Percentiles rank a stretch among this genome's conserved stretches.
phyloP scores from a whole-genome alignment of 441 rosid genomes.

The Pelargonium cotyledonis region DNA sequence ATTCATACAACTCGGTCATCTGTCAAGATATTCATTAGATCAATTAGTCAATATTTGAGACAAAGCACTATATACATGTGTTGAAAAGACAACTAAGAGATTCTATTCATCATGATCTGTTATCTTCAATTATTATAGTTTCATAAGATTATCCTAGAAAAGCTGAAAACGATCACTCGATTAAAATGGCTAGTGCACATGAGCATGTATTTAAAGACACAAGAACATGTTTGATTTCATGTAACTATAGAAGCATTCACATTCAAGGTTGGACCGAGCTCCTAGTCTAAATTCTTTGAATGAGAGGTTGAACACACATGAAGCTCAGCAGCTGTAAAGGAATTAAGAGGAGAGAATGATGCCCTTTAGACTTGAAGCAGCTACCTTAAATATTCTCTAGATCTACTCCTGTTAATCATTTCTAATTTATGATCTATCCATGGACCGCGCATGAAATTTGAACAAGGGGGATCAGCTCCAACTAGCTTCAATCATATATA shows the following conservation, averaged over 20 bases:
- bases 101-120: background rate
- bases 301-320: too few species aligned
- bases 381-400: too few species aligned
- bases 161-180: background rate
- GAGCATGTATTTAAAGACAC: background rate
- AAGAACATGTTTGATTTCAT: background rate
- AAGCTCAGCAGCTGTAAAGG: too few species aligned
- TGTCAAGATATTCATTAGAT: slow-evolving; percentile 31
- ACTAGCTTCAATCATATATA: background rate
- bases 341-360: too few species aligned
- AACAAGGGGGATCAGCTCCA: background rate
- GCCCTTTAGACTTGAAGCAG: too few species aligned
- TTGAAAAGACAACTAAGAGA: background rate
- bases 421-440: too few species aligned
- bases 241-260: too few species aligned
- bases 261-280: too few species aligned
- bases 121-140: background rate
- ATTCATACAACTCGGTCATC: slow-evolving; percentile 83
- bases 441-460: too few species aligned
- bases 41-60: slow-evolving; percentile 13
- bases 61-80: background rate
- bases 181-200: background rate
- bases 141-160: background rate
- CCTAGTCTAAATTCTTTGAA: too few species aligned
- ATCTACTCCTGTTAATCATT: too few species aligned